A percentile compares a stretch with the other conserved stretches of the same genome.
These are phyloP conservation scores for Citrus inodora DNA, from an alignment of 345 rosid species.

Conservation along the genomic window DNA sequence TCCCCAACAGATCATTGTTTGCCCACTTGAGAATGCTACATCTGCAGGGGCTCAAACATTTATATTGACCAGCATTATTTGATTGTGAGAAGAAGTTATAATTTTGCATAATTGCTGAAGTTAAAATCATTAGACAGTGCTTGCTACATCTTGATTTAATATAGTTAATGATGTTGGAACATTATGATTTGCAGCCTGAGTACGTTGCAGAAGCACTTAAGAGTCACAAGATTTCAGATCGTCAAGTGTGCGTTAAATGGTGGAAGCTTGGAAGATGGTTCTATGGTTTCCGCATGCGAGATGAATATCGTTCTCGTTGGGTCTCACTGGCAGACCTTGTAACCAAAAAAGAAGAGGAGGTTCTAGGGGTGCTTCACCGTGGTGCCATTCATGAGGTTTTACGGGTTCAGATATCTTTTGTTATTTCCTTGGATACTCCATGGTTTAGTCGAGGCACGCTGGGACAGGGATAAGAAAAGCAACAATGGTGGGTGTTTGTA, in stretches of 20 bases:
- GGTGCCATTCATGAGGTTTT: constrained; percentile 71
- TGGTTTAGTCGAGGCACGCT: constrained; percentile 25
- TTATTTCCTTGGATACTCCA: constrained; percentile 26
- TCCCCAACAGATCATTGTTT: neutral
- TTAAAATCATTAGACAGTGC: neutral
- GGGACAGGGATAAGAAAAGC: neutral
- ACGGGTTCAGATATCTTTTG: constrained; percentile 48
- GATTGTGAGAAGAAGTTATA: neutral
- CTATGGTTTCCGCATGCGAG: constrained; percentile 62
- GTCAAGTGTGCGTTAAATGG: constrained; percentile 58
- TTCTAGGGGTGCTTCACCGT: constrained; percentile 50
- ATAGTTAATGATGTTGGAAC: no score
- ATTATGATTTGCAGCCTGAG: constrained; percentile 2
- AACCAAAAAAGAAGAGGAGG: constrained; percentile 39
- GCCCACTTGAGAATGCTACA: neutral
- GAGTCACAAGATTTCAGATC: constrained; percentile 45
- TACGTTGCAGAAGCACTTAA: constrained; percentile 36
- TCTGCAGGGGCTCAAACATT: neutral
- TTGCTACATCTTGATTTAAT: neutral
- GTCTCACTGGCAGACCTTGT: constrained; percentile 47
- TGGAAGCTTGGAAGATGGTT: constrained; percentile 73
- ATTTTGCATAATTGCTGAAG: neutral
- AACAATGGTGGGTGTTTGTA: neutral
- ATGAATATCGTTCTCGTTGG: constrained; percentile 47
- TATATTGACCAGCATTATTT: neutral